Base-by-base conservation (phyloP, 495 filamentous ascomycete genomes). In the Neurospora tetraspora region DNA sequence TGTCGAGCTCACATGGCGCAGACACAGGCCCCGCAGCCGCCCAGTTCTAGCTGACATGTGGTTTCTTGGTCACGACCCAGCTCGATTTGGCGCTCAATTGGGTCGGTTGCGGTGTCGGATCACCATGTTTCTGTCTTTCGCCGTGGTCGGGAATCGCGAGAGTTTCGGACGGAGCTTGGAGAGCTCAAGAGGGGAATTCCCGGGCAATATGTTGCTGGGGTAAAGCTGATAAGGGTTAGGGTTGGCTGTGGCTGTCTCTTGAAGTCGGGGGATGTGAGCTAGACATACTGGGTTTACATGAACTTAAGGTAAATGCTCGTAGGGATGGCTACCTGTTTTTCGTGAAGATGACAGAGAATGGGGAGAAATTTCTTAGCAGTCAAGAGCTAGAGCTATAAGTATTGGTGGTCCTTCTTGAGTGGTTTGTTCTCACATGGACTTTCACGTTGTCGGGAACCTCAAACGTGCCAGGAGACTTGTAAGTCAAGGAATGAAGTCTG, bases 41-140 rank as follows among this genome's bases (percentile, higher is more conserved):
- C 76, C 71, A 69, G 59, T 69, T 68, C 76, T 74, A 70, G 76
- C 65, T 70, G 61, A 69, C 79, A 80, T 80, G 69, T 72, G 71
- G 61, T 47, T 23, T 37, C 42, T 20, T 23, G 53, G 14, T 65
- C 38, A 23, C 47, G 34, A 39, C 53, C n/a, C 10, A 27, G 27
- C 23, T 11, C 27, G 39, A 0, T 36, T 18, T n/a, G 18, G 31
- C 20, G 36, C 39, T 71, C 72, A 75, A 76, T 74, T 75, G 71
- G 39, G 69, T 71, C 69, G 61, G 8, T 16, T 69, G 39, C 12
- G 36, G 53, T 43, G 53, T 65, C 5, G 53, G 53, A 65, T 65
- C 14, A 65, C 53, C 53, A 65, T 65, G 53, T 34, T 65, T 65
- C 53, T 34, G 53, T 36, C 27, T 65, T 65, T 65, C 53, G 4